Conservation (phyloP, 2,329 filamentous ascomycete species). For the Sphaceloma murrayae region DNA sequence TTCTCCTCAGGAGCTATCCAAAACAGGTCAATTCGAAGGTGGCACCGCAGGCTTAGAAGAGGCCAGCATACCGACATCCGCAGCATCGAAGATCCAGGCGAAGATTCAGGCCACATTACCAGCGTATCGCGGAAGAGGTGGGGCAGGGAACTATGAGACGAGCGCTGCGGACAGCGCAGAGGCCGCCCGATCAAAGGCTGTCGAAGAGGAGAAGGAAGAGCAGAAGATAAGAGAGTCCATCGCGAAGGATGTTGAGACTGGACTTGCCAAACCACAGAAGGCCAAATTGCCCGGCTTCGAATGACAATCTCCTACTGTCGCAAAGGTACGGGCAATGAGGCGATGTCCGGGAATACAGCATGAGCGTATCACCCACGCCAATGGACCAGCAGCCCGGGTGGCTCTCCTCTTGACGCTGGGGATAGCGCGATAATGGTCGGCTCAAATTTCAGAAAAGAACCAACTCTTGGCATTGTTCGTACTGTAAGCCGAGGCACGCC, state of each 20-base stretch:
- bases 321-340: not conserved
- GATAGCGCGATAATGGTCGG: too few relatives aligned
- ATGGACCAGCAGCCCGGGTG: not conserved
- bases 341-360: slow-evolving; percentile 6
- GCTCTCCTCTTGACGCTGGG: too few relatives aligned
- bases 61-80: slow-evolving; percentile 4
- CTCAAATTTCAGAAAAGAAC: too few relatives aligned
- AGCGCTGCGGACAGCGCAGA: slow-evolving; percentile 28
- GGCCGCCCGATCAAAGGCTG: slow-evolving; percentile 23
- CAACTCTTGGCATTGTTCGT: not conserved
- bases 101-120: not conserved
- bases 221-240: slow-evolving; percentile 29
- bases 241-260: slow-evolving; percentile 34
- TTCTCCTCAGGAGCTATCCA: slow-evolving; percentile 32
- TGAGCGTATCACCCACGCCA: not conserved
- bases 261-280: slow-evolving; percentile 32
- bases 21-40: slow-evolving; percentile 32
- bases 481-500: not conserved
- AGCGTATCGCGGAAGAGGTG: slow-evolving; percentile 32
- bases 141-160: slow-evolving; percentile 40
- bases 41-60: slow-evolving; percentile 14
- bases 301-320: slow-evolving; percentile 1
- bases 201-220: slow-evolving; percentile 24
- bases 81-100: not conserved
- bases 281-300: slow-evolving; percentile 29